These are phyloP conservation scores for Guyanaporus albipodus DNA, from an alignment of 768 basidiomycete species.

Conservation along the genomic window DNA sequence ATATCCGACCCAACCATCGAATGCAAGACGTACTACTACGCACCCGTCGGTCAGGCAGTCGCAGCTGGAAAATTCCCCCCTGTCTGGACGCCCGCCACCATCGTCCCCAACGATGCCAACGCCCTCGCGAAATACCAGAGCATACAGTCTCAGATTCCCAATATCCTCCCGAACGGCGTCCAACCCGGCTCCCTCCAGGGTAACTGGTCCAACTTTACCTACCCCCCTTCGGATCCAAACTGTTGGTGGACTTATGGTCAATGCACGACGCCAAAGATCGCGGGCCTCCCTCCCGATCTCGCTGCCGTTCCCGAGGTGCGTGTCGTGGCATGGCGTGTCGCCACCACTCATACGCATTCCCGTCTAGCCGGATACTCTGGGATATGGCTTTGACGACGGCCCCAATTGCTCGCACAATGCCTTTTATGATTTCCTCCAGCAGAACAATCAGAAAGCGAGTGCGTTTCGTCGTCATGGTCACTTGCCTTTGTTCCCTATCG, in stretches of 20 bases:
- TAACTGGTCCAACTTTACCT: slow-evolving; percentile 33
- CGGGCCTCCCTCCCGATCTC: slow-evolving; percentile 43
- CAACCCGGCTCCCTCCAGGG: slow-evolving; percentile 24
- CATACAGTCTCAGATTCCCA: slow-evolving; percentile 30
- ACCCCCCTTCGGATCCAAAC: slow-evolving; percentile 42
- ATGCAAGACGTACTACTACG: not conserved
- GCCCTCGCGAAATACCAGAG: not conserved
- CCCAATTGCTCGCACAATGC: slow-evolving; percentile 62
- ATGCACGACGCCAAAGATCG: slow-evolving; percentile 46
- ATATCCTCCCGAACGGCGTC: slow-evolving; percentile 39
- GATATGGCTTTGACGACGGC: slow-evolving; percentile 62
- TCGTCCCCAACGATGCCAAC: not conserved
- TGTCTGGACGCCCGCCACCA: not conserved
- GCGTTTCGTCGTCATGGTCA: too few relatives aligned
- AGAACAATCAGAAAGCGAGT: slow-evolving; percentile 57
- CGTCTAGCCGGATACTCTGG: slow-evolving; percentile 45
- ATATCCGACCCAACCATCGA: not conserved
- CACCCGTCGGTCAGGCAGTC: not conserved
- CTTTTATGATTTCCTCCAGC: slow-evolving; percentile 52
- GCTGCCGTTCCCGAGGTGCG: slow-evolving; percentile 46
- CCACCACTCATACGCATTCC: not conserved
- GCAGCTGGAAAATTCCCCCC: not conserved
- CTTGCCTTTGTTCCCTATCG: too few relatives aligned
- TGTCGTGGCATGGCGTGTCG: too few relatives aligned
- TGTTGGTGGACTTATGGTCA: slow-evolving; percentile 41